These are phyloP conservation scores for Usnea hakonensis DNA, from an alignment of 495 filamentous ascomycete species.

Conservation along the genomic window DNA sequence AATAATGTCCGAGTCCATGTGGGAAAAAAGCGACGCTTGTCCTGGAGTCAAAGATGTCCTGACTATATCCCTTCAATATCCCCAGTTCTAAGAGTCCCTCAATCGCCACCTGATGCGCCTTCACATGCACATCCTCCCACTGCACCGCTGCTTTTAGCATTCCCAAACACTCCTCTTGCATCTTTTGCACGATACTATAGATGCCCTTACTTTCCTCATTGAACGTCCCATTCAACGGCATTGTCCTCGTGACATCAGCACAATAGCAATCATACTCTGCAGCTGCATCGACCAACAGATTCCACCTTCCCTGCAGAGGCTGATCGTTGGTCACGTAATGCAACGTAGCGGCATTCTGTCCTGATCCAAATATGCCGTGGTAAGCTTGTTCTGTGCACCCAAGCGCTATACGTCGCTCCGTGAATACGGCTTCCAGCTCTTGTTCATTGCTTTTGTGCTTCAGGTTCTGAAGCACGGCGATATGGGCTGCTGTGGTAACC, in stretches of 20 bases:
- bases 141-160: slow-evolving; percentile 55
- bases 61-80: slow-evolving; percentile 47
- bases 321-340: slow-evolving; percentile 79
- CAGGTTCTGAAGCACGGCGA: slow-evolving; percentile 53
- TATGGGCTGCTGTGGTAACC: slow-evolving; percentile 68
- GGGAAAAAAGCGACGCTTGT: slow-evolving; percentile 79
- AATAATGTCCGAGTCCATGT: slow-evolving; percentile 82
- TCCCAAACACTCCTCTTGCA: slow-evolving; percentile 73
- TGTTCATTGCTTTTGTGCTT: slow-evolving; percentile 61
- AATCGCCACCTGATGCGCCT: slow-evolving; percentile 66
- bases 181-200: slow-evolving; percentile 67
- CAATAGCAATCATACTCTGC: slow-evolving; percentile 82
- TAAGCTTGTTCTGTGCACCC: slow-evolving; percentile 77
- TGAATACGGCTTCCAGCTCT: slow-evolving; percentile 73
- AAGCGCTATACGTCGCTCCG: slow-evolving; percentile 57
- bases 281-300: slow-evolving; percentile 79
- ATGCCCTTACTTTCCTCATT: slow-evolving; percentile 55
- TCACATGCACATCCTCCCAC: slow-evolving; percentile 60
- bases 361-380: slow-evolving; percentile 74
- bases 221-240: slow-evolving; percentile 61
- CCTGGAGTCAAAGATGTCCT: slow-evolving; percentile 60
- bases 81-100: slow-evolving; percentile 62
- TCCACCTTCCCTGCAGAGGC: slow-evolving; percentile 54
- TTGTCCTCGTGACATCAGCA: slow-evolving; percentile 82
- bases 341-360: slow-evolving; percentile 69